Evolutionary conservation across 495 filamentous ascomycete species (phyloP), one percentile per base, ranked within the genome.

Genomic region (Bathelium albidoporum): DNA sequence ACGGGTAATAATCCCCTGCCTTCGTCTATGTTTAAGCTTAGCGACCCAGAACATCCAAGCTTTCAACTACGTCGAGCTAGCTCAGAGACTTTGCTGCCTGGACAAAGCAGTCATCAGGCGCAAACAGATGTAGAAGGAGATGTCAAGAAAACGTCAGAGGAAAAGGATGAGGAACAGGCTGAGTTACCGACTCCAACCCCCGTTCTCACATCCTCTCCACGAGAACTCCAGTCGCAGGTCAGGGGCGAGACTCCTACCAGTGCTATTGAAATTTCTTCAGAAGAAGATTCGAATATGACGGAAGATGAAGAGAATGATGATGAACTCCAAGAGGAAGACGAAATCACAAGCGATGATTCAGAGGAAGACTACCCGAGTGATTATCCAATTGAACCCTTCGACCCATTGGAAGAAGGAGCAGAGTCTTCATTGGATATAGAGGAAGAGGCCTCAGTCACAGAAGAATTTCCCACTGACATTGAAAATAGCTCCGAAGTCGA

Each of bases 231-330:
- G 24, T 29, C 16, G 16, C 49, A 55, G 16, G 12, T 28, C 24
- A 55, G 49, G 24, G 49, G 49, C 10, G 49, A 29, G 9, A 29
- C 2, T 0, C 16, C 24, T 7, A 26, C 58, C 14, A 59, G 63
- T 39, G 18, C 64, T 4, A 61, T 70, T 36, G 53, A 63, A 14
- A 53, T 68, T 14, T 66, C 59, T 29, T 70, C 65, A 18, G 64
- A 59, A 36, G 26, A 59, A n/a, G 68, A 65, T 22, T 62, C 58
- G 16, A 55, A 59, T 31, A n/a, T 24, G 18, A 43, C 3, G 20
- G 62, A 39, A 52, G 41, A 45, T 16, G 63, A 55, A n/a, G n/a
- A n/a, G n/a, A n/a, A n/a, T n/a, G n/a, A n/a, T n/a, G n/a, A n/a
- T n/a, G n/a, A n/a, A n/a, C n/a, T n/a, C n/a, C n/a, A n/a, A n/a